Evolutionary conservation across 352 stramenopile species (phyloP), one percentile per base, ranked within the genome.

Genomic region (Pythium guiyangense): DNA sequence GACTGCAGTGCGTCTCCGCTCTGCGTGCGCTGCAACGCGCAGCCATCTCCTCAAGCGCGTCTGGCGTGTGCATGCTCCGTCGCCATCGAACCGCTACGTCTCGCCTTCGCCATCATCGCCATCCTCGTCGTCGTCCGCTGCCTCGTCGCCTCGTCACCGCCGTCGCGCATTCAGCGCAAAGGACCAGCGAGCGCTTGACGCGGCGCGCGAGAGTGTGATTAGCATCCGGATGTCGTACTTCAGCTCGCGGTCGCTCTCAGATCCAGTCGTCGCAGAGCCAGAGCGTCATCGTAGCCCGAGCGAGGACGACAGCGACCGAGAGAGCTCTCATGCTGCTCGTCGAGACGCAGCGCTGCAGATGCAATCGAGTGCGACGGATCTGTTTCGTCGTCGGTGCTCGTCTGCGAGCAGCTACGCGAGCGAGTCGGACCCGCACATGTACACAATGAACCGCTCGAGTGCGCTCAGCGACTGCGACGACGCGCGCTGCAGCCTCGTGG

Each of bases 191-290:
- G 15, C 18, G 39, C 39, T 18, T 20, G 15, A 20, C n/a, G 39
- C 39, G 14, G 39, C 15, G 10, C 54, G 54, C 12, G 47, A 48
- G 17, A 60, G 54, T 37, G 54, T 49, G 54, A 54, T 54, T 48
- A 60, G 39, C 37, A 54, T 54, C 39, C 40, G 54, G n/a, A 60
- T 60, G 54, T 60, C 54, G 34, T 60, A 46, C 54, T 59, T 37
- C 44, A 59, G 54, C 54, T 48, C 54, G 8, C 31, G 54, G 8
- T 53, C 54, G 44, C 44, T 59, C 31, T 59, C 54, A 14, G 55
- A 62, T 49, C 20, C 12, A 37, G 31, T 12, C 31, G 31, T 12
- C 5, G 31, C 8, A 14, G 31, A 37, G 31, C 31, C 12, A 37
- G 31, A 10, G 31, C 10, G 6, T 10, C 31, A 37, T 37, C 31